phyloP scores from a whole-genome alignment of 371 early-diverging fungal genomes.

The Mortierella sp. region DNA sequence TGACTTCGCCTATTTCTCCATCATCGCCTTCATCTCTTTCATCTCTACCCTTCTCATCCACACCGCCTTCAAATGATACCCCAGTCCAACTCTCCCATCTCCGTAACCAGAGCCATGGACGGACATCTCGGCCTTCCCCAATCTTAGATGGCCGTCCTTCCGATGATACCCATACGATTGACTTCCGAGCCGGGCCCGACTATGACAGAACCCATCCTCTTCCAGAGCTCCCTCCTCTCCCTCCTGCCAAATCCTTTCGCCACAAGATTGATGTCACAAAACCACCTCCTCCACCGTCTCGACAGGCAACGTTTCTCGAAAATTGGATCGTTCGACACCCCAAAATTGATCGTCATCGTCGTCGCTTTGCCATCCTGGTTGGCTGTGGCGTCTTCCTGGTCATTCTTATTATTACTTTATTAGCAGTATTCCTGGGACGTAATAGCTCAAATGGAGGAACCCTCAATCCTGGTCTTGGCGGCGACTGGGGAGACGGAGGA shows the following conservation, averaged over 20 bases:
- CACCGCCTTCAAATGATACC: not conserved
- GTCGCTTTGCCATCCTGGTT: constrained; percentile 30
- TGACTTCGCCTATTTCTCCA: too few species aligned
- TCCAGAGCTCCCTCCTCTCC: constrained; percentile 11
- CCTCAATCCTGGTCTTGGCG: not conserved
- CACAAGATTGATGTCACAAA: not conserved
- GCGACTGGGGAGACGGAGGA: not conserved
- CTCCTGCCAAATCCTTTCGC: constrained; percentile 26
- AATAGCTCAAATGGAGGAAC: constrained; percentile 8
- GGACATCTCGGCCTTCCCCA: not conserved
- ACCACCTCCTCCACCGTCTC: constrained; percentile 8
- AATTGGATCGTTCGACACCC: constrained; percentile 37
- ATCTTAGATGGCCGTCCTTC: not conserved
- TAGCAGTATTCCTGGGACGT: constrained; percentile 21
- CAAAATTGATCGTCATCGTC: constrained; percentile 34
- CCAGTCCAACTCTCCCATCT: not conserved
- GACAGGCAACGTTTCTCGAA: constrained; percentile 21
- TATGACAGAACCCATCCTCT: not conserved
- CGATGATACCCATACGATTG: not conserved
- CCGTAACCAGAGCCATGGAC: not conserved
- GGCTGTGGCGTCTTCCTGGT: constrained; percentile 8
- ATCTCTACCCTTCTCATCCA: constrained; percentile 1
- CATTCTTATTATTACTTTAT: constrained; percentile 22
- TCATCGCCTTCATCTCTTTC: not conserved
- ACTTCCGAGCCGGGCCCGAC: not conserved